Conservation (phyloP, 176 grass and related monocot genomes). For the Oryza punctata region DNA sequence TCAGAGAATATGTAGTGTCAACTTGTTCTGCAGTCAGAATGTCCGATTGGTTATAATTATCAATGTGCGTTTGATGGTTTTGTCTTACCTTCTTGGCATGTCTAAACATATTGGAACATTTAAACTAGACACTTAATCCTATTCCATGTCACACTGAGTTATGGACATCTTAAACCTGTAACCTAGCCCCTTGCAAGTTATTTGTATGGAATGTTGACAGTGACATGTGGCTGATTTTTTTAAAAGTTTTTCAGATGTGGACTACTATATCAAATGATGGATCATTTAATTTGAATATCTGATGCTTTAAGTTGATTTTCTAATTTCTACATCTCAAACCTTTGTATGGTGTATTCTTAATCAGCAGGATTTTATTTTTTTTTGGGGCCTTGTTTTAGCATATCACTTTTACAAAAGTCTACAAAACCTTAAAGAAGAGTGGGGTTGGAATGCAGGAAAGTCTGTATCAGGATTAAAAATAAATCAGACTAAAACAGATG, state of each 20-base stretch:
- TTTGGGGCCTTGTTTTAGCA: not conserved
- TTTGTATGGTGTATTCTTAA: slow-evolving; percentile 2
- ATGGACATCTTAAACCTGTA: slow-evolving; percentile 1
- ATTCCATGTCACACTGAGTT: not conserved
- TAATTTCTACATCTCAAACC: not conserved
- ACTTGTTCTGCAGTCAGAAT: not conserved
- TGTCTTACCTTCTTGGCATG: not conserved
- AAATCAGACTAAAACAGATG: not conserved
- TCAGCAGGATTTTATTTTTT: not conserved
- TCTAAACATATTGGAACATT: not conserved
- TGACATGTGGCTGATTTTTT: not conserved
- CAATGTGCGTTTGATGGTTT: slow-evolving; percentile 11
- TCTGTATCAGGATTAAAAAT: not conserved
- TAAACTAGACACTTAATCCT: not conserved
- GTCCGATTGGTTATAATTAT: slow-evolving; percentile 5
- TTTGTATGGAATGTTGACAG: not conserved
- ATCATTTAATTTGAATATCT: not conserved
- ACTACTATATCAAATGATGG: not conserved
- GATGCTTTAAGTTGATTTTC: not conserved
- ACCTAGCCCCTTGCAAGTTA: not conserved
- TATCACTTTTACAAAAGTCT: not conserved
- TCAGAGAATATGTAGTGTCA: not conserved
- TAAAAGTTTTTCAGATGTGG: not conserved
- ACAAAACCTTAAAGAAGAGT: not conserved
- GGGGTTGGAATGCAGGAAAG: not conserved